Conservation (phyloP, 176 grass and related monocot species). For the Oryza officinalis region DNA sequence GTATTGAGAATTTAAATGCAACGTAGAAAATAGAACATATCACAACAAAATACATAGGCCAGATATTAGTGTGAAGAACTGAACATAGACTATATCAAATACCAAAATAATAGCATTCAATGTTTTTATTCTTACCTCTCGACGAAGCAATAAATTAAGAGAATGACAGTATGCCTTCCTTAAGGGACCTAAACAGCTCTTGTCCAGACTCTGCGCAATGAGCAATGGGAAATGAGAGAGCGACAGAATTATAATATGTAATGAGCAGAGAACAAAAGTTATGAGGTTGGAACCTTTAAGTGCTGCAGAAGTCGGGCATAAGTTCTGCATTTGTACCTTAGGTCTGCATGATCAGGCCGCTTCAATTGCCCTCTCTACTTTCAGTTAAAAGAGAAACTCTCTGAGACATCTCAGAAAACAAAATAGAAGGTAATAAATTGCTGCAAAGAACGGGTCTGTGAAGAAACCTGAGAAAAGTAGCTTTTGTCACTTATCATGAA, state of each 20-base stretch:
- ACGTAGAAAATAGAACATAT: not conserved
- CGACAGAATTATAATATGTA: constrained; percentile 22
- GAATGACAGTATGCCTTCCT: constrained; percentile 97
- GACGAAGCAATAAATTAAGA: constrained; percentile 93
- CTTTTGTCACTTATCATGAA: constrained; percentile 99
- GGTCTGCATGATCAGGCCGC: constrained; percentile 96
- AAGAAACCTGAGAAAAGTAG: constrained; percentile 95
- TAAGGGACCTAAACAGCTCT: constrained; percentile 80
- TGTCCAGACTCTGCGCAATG: constrained; percentile 86
- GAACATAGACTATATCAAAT: constrained; percentile 1
- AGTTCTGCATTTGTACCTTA: constrained; percentile 98
- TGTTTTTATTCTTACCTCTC: constrained; percentile 70
- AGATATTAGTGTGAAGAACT: not conserved
- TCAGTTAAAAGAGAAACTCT: constrained; percentile 48
- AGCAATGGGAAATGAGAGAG: constrained; percentile 41
- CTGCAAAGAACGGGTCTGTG: not conserved
- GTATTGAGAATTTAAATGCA: not conserved
- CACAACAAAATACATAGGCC: constrained; percentile 20
- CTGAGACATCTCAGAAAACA: constrained; percentile 37
- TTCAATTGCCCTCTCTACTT: constrained; percentile 90
- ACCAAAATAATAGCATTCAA: constrained; percentile 1
- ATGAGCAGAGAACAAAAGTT: constrained; percentile 22
- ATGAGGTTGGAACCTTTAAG: constrained; percentile 69
- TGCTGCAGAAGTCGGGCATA: constrained; percentile 98
- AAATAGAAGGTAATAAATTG: constrained; percentile 23